phyloP scores from a whole-genome alignment of 148 eudicot genomes.

The Pharnaceum exiguum region DNA sequence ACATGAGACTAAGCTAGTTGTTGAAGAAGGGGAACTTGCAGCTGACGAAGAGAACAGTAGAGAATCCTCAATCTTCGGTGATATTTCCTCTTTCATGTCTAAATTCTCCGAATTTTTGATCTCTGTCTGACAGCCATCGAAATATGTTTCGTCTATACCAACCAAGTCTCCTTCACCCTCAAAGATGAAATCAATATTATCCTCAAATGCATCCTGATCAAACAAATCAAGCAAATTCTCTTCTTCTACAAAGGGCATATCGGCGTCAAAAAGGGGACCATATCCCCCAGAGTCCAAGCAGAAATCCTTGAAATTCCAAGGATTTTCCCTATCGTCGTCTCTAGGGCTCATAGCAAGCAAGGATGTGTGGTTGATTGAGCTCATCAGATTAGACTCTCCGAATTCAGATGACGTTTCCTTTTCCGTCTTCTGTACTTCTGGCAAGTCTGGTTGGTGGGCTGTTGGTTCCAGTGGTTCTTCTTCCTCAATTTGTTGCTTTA shows the following conservation, averaged over 20 bases:
- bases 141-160: constrained; percentile 8
- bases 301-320: constrained; percentile 76
- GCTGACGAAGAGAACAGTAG: constrained; percentile 13
- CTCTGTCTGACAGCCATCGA: constrained; percentile 5
- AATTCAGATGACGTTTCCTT: constrained; percentile 16
- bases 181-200: constrained; percentile 55
- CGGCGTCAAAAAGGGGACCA: constrained; percentile 41
- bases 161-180: constrained; percentile 34
- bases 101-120: constrained; percentile 13
- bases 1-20: constrained; percentile 25
- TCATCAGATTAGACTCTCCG: constrained; percentile 21
- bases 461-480: constrained; percentile 20
- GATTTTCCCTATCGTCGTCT: constrained; percentile 41
- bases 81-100: constrained; percentile 15
- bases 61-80: constrained; percentile 14
- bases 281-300: constrained; percentile 41
- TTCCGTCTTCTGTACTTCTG: constrained; percentile 22
- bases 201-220: constrained; percentile 45
- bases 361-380: constrained; percentile 17
- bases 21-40: constrained; percentile 26
- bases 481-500: constrained; percentile 3
- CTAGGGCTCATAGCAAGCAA: constrained; percentile 26
- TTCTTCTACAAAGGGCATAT: constrained; percentile 43
- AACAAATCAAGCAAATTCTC: constrained; percentile 43
- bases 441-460: constrained; percentile 10